Evolutionary conservation across 345 rosid genomes (phyloP).

Genomic region (Ceriops zippeliana): DNA sequence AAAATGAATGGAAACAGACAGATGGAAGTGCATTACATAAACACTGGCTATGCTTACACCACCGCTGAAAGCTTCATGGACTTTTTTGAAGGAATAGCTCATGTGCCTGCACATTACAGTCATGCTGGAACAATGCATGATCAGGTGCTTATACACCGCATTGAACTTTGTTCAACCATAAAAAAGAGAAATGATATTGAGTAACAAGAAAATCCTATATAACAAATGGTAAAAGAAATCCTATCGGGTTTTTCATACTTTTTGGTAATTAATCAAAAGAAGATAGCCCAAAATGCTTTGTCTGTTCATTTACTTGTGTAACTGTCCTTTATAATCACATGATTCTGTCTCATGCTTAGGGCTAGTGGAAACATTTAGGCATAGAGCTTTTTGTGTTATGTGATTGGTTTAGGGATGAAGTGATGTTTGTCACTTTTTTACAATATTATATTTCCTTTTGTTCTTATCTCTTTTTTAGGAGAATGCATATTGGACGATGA

Average conservation of each 20-base stretch:
- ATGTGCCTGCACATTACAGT: conserved; percentile 37
- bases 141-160: conserved; percentile 37
- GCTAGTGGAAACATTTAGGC: too few relatives aligned
- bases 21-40: conserved; percentile 54
- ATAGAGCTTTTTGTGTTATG: background rate
- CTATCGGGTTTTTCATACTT: conserved; percentile 16
- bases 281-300: conserved; percentile 8
- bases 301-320: too few relatives aligned
- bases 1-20: conserved; percentile 48
- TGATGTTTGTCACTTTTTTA: background rate
- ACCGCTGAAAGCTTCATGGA: conserved; percentile 56
- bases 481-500: conserved; percentile 48
- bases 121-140: conserved; percentile 35
- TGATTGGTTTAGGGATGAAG: background rate
- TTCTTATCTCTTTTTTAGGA: conserved; percentile 30
- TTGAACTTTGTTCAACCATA: too few relatives aligned
- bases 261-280: conserved; percentile 12
- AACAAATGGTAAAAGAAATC: conserved; percentile 4
- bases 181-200: too few relatives aligned
- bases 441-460: background rate
- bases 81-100: conserved; percentile 50
- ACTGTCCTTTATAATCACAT: too few relatives aligned
- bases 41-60: conserved; percentile 55
- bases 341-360: too few relatives aligned
- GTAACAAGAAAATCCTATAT: background rate